Evolutionary conservation across 495 filamentous ascomycete species (phyloP).

Genomic region (Coniosporium apollinis): DNA sequence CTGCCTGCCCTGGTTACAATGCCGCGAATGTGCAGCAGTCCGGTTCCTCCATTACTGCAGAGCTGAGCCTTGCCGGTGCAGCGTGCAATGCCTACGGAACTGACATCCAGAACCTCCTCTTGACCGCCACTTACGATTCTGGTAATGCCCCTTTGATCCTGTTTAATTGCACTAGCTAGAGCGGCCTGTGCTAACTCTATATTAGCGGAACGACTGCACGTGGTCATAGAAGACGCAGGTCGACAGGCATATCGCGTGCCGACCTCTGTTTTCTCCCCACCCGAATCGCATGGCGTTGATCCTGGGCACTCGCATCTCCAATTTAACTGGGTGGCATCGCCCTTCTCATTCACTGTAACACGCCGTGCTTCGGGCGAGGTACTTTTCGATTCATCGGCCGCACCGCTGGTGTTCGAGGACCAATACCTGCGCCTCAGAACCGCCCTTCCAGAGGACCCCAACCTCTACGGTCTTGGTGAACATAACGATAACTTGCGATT

Average conservation of each 20-base stretch:
- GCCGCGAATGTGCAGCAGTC: conserved; percentile 10
- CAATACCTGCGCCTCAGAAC: conserved; percentile 64
- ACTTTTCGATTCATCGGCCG: conserved; percentile 63
- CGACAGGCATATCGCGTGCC: conserved; percentile 68
- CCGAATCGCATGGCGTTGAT: conserved; percentile 21
- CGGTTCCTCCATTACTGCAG: conserved; percentile 7
- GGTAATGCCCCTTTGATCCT: not conserved
- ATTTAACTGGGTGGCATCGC: conserved; percentile 47
- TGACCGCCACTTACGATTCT: conserved; percentile 11
- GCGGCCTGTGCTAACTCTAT: not conserved
- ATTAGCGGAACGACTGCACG: conserved; percentile 45
- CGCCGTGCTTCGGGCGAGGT: conserved; percentile 45
- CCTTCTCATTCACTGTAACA: conserved; percentile 63
- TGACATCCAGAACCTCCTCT: conserved; percentile 8
- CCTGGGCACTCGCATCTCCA: conserved; percentile 33
- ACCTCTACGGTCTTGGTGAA: conserved; percentile 70
- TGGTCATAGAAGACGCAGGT: conserved; percentile 64
- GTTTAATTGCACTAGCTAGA: not conserved
- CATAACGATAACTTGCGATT: conserved; percentile 59
- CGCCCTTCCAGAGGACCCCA: conserved; percentile 44
- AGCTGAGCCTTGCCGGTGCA: conserved; percentile 10
- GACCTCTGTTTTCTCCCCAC: conserved; percentile 49
- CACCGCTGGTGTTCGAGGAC: conserved; percentile 56
- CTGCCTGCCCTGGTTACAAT: conserved; percentile 16
- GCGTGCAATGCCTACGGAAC: conserved; percentile 13